Percentiles rank a stretch among this genome's conserved stretches.
These are phyloP conservation scores for Aspergillus vadensis DNA, from an alignment of 2,329 filamentous ascomycete genomes.

Conservation along the genomic window DNA sequence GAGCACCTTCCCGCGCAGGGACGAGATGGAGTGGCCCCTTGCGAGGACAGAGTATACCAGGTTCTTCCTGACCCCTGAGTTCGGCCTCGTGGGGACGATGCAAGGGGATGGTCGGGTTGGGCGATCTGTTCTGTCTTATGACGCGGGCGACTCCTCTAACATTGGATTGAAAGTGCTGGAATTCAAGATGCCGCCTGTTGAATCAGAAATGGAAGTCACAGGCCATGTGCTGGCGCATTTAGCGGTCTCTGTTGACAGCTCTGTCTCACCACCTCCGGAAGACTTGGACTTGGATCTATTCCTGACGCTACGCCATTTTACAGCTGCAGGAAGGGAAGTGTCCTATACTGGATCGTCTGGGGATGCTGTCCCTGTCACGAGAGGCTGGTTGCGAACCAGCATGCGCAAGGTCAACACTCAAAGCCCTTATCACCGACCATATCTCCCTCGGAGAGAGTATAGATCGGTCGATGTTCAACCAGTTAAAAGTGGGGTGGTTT, in stretches of 20 bases:
- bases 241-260: constrained; percentile 53
- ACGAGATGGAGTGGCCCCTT: constrained; percentile 68
- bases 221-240: constrained; percentile 66
- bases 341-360: constrained; percentile 56
- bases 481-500: constrained; percentile 49
- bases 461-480: constrained; percentile 38
- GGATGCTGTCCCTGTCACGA: constrained; percentile 53
- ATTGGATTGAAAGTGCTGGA: background rate
- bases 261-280: constrained; percentile 32
- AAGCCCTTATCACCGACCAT: constrained; percentile 46
- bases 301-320: constrained; percentile 55
- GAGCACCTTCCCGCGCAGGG: too few species aligned
- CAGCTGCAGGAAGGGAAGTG: constrained; percentile 51
- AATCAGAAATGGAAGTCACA: constrained; percentile 60
- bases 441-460: constrained; percentile 52
- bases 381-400: constrained; percentile 56
- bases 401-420: constrained; percentile 48
- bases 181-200: constrained; percentile 19
- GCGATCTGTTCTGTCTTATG: background rate
- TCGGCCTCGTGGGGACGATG: background rate
- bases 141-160: background rate
- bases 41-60: constrained; percentile 62
- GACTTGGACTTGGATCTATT: constrained; percentile 55
- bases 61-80: constrained; percentile 56
- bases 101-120: background rate